A percentile compares a stretch with the other conserved stretches of the same genome.
phyloP scores from a whole-genome alignment of 2,329 filamentous ascomycete genomes.

The Ophiostoma montium region DNA sequence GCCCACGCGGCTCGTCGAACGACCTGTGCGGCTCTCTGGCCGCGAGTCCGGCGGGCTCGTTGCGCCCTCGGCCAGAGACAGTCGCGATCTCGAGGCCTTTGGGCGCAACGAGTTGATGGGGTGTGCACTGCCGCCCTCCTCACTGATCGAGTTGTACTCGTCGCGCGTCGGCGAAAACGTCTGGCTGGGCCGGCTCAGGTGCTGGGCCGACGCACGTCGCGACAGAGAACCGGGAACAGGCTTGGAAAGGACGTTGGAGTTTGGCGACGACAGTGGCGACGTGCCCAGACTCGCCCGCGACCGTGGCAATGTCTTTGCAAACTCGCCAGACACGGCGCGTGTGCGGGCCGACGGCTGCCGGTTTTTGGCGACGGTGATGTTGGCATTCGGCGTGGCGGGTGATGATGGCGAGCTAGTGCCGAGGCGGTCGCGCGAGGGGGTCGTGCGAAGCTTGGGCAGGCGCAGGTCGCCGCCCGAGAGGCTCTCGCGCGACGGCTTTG shows the following conservation, averaged over 20 bases:
- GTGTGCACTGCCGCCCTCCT: background rate
- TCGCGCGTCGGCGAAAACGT: slow-evolving; percentile 3
- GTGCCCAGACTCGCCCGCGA: background rate
- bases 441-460: slow-evolving; percentile 26
- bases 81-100: slow-evolving; percentile 19
- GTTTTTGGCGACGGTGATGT: slow-evolving; percentile 5
- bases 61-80: slow-evolving; percentile 68
- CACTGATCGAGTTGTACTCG: background rate
- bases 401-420: slow-evolving; percentile 6
- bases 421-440: slow-evolving; percentile 27
- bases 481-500: slow-evolving; percentile 14
- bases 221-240: slow-evolving; percentile 9
- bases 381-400: background rate
- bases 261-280: background rate
- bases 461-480: slow-evolving; percentile 20
- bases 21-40: slow-evolving; percentile 22
- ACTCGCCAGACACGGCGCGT: slow-evolving; percentile 13
- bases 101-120: background rate
- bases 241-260: slow-evolving; percentile 7
- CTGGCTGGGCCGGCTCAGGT: slow-evolving; percentile 6
- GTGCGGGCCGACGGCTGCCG: slow-evolving; percentile 8
- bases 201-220: slow-evolving; percentile 8
- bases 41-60: slow-evolving; percentile 45
- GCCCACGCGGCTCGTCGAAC: slow-evolving; percentile 2
- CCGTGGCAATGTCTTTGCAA: slow-evolving; percentile 3